Evolutionary conservation across 495 filamentous ascomycete genomes (phyloP).

Genomic region (Aspergillus leporis): DNA sequence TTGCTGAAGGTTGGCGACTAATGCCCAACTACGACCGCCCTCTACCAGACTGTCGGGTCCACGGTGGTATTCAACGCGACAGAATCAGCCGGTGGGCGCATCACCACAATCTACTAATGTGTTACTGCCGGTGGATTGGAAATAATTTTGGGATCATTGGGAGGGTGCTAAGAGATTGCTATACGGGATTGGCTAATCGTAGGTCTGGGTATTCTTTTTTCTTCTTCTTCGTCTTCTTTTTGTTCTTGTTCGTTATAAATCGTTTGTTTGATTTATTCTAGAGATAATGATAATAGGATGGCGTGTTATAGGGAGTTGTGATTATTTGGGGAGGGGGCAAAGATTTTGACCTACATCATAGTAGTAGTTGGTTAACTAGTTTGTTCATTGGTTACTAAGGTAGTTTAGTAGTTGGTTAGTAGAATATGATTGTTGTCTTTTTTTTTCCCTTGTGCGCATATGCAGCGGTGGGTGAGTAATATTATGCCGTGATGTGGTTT

Average conservation of each 20-base stretch:
- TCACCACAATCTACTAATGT: neutral
- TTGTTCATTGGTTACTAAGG: neutral
- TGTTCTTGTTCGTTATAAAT: neutral
- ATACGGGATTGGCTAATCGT: neutral
- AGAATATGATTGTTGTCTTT: neutral
- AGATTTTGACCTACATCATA: too few species aligned
- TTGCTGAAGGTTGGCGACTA: conserved; percentile 23
- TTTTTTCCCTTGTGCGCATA: neutral
- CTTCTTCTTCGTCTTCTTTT: neutral
- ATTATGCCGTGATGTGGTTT: conserved; percentile 1
- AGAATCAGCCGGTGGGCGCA: conserved; percentile 18
- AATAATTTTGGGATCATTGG: neutral
- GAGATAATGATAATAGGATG: neutral
- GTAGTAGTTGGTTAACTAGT: too few species aligned
- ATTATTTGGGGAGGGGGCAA: neutral
- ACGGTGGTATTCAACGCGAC: conserved; percentile 19
- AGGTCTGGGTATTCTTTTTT: neutral
- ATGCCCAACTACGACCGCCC: conserved; percentile 30
- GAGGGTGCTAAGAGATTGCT: neutral
- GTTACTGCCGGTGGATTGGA: conserved; percentile 1
- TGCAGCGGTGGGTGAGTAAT: neutral
- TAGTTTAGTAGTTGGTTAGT: neutral
- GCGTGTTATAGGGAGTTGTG: neutral
- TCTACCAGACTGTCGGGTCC: conserved; percentile 32
- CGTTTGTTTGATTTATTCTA: neutral